Base-by-base conservation (phyloP, 2,329 filamentous ascomycete genomes). In the Periconia sp. region DNA sequence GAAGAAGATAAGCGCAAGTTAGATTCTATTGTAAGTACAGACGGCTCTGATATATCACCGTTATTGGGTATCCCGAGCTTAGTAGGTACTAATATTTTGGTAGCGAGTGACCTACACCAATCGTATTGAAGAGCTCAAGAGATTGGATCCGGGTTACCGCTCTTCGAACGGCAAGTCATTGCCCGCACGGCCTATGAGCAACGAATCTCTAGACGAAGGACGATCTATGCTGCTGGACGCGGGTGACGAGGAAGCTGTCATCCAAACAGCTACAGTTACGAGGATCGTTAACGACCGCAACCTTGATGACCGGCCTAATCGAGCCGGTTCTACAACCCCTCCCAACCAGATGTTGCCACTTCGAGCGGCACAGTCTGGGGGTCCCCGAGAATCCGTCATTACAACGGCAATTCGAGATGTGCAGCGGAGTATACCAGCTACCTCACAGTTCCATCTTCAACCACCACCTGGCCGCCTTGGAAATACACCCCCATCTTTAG, bases 1-100 rank as follows among this genome's bases (percentile, higher is more conserved):
- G 86, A 92, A 23, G 91, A 96, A 39, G 94, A 99, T 62, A 85
- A 86, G 68, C 86, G 84, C 55, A 97, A 97, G 70, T 78, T 99
- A 17, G 90, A 96, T 63, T 88, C 90, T 36, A 97, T 99, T 75
- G 89, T 95, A 78, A 81, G 88, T 82, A 21, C 13, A 5, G 11
- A 41, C 24, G 12, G 6, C n/a, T 17, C 5, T 12, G 17, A 26
- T 4, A 12, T 18, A 3, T 12, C 11, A 23, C 28, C 34, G n/a
- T 21, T 21, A 12, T 9, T 23, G 37, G 13, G n/a, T n/a, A n/a
- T n/a, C 25, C 24, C 22, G 6, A 23, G 10, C 8, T 24, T 26
- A 11, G 7, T 11, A 9, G 7, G 34, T 49, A 23, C 54, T 61
- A 40, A 60, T 52, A 9, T 6, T 22, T 12, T 26, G 26, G 38